phyloP scores from a whole-genome alignment of 345 rosid genomes.

The Xanthoceras sorbifolium region DNA sequence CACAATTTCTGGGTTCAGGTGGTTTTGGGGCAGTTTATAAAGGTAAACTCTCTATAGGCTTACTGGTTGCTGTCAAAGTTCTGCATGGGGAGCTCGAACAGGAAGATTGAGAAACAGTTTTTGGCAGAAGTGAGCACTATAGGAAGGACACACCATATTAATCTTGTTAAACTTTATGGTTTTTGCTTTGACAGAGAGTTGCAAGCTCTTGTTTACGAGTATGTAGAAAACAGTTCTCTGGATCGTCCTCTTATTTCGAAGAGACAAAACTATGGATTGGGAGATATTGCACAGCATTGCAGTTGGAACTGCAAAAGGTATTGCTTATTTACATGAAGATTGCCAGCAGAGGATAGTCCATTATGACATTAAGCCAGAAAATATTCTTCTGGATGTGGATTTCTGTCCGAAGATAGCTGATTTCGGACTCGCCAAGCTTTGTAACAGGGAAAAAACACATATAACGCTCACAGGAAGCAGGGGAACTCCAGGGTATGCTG shows the following conservation, averaged over 20 bases:
- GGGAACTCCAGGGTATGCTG: conserved; percentile 26
- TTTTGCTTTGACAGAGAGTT: conserved; percentile 17
- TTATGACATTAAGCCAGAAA: conserved; percentile 21
- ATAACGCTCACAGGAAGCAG: neutral
- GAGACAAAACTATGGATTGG: neutral
- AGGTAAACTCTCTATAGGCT: conserved; percentile 19
- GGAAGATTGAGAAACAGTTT: conserved; percentile 17
- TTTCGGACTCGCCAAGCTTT: conserved; percentile 24
- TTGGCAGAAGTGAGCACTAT: conserved; percentile 28
- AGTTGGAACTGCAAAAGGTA: conserved; percentile 13
- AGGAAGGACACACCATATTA: conserved; percentile 18
- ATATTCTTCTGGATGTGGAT: conserved; percentile 17
- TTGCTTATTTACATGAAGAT: conserved; percentile 17
- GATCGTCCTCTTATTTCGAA: neutral
- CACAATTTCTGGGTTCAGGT: conserved; percentile 12
- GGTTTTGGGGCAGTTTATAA: conserved; percentile 27
- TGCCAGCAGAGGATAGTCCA: conserved; percentile 18
- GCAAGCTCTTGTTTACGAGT: conserved; percentile 15
- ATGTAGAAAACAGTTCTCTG: conserved; percentile 18
- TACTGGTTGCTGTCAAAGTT: conserved; percentile 18
- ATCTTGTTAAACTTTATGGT: conserved; percentile 21
- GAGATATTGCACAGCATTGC: conserved; percentile 15
- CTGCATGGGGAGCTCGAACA: conserved; percentile 9
- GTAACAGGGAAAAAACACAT: conserved; percentile 1
- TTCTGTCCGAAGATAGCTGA: conserved; percentile 15